Conservation (phyloP, 1,284 basidiomycete species). For the Leccinum pachyderme region DNA sequence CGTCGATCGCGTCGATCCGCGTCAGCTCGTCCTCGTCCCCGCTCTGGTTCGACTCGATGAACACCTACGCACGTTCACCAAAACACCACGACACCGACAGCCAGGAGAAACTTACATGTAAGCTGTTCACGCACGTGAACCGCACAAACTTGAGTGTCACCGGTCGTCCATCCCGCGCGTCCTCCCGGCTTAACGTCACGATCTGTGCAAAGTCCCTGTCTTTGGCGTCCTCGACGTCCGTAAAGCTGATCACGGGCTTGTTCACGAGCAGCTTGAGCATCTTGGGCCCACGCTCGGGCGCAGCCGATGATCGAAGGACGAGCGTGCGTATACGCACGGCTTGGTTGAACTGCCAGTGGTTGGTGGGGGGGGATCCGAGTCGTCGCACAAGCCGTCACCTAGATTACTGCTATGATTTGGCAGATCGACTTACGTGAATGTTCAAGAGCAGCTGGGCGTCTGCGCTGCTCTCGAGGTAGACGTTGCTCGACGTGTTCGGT, state of each 20-base stretch:
- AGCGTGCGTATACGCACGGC: conserved; percentile 73
- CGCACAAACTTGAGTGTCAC: conserved; percentile 71
- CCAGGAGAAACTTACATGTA: conserved; percentile 53
- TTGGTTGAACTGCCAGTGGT: conserved; percentile 66
- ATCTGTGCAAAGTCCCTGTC: conserved; percentile 55
- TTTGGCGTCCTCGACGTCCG: conserved; percentile 53
- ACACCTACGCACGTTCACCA: conserved; percentile 49
- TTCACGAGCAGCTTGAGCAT: conserved; percentile 70
- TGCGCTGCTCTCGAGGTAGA: conserved; percentile 72
- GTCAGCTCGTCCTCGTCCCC: conserved; percentile 61
- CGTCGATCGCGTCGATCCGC: conserved; percentile 74
- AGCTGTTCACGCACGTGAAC: conserved; percentile 74
- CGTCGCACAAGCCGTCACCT: background rate
- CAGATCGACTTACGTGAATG: conserved; percentile 50
- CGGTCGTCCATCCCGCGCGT: conserved; percentile 55
- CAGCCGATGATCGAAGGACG: conserved; percentile 53
- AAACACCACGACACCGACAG: background rate
- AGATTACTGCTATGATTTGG: background rate
- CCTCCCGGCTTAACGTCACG: conserved; percentile 49
- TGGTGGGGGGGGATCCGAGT: background rate
- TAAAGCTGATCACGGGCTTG: conserved; percentile 64
- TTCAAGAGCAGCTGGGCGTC: conserved; percentile 78
- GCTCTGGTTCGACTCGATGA: conserved; percentile 76
- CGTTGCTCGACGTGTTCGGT: conserved; percentile 42
- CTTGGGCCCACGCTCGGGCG: conserved; percentile 58